These are phyloP conservation scores for Jamesozyma gamospora DNA, from an alignment of 805 yeast genomes.

Conservation along the genomic window DNA sequence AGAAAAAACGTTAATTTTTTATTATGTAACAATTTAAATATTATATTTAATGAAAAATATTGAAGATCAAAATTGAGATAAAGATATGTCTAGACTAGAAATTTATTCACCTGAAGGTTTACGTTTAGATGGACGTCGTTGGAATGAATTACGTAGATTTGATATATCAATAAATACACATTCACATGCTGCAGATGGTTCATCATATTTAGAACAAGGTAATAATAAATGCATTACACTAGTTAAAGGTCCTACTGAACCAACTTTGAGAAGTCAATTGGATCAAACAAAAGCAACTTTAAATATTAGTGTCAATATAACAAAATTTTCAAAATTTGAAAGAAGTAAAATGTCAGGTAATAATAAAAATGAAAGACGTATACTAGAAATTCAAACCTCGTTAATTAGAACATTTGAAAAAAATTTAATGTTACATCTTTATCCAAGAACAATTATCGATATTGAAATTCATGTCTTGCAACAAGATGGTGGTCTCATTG, in stretches of 20 bases:
- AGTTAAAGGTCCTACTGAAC: conserved; percentile 87
- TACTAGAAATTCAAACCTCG: conserved; percentile 56
- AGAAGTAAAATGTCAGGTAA: conserved; percentile 49
- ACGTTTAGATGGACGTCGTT: conserved; percentile 85
- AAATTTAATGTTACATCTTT: conserved; percentile 60
- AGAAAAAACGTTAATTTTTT: too few species aligned
- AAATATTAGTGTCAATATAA: conserved; percentile 55
- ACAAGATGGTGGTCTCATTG: conserved; percentile 82
- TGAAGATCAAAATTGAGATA: too few species aligned
- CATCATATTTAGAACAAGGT: conserved; percentile 86
- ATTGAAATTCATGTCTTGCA: conserved; percentile 68
- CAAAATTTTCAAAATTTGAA: conserved; percentile 73
- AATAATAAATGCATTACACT: conserved; percentile 78
- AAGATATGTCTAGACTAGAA: conserved; percentile 56
- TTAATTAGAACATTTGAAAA: conserved; percentile 63
- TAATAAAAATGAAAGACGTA: conserved; percentile 54
- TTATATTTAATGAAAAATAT: too few species aligned
- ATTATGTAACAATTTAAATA: too few species aligned
- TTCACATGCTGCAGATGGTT: conserved; percentile 81
- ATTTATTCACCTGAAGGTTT: conserved; percentile 92
- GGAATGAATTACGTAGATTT: conserved; percentile 84
- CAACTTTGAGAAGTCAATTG: conserved; percentile 43
- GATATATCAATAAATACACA: conserved; percentile 79
- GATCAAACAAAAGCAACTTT: conserved; percentile 46
- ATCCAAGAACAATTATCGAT: conserved; percentile 76